These are phyloP conservation scores for Dendrobium officinale DNA, from an alignment of 106 monocot genomes.

Conservation along the genomic window DNA sequence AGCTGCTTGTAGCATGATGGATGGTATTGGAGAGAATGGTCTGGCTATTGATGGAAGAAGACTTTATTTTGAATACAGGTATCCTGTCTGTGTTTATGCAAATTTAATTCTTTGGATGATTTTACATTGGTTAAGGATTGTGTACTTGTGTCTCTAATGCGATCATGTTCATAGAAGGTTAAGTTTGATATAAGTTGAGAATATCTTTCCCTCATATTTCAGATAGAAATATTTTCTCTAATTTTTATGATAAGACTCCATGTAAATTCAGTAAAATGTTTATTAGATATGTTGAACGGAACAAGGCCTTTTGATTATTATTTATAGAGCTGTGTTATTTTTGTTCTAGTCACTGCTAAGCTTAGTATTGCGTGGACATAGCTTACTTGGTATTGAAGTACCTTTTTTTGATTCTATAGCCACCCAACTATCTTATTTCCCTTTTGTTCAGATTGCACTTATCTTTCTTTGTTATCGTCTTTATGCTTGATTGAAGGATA, in stretches of 20 bases:
- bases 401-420: not conserved
- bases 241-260: not conserved
- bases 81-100: conserved; percentile 1
- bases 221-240: too few species aligned
- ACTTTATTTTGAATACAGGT: conserved; percentile 95
- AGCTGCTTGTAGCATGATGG: conserved; percentile 88
- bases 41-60: conserved; percentile 87
- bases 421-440: too few species aligned
- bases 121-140: not conserved
- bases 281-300: not conserved
- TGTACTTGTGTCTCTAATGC: not conserved
- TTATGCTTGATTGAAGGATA: too few species aligned
- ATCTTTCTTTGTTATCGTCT: too few species aligned
- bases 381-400: not conserved
- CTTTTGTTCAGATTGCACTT: too few species aligned
- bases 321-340: not conserved
- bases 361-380: not conserved
- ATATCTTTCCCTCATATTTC: not conserved
- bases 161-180: not conserved
- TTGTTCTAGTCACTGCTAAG: not conserved
- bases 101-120: not conserved
- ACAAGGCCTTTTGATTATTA: not conserved
- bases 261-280: not conserved
- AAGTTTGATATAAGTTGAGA: not conserved
- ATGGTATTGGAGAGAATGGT: conserved; percentile 69